phyloP scores from a whole-genome alignment of 225 moss, liverwort and hornwort genomes.

The Lunularia cruciata region DNA sequence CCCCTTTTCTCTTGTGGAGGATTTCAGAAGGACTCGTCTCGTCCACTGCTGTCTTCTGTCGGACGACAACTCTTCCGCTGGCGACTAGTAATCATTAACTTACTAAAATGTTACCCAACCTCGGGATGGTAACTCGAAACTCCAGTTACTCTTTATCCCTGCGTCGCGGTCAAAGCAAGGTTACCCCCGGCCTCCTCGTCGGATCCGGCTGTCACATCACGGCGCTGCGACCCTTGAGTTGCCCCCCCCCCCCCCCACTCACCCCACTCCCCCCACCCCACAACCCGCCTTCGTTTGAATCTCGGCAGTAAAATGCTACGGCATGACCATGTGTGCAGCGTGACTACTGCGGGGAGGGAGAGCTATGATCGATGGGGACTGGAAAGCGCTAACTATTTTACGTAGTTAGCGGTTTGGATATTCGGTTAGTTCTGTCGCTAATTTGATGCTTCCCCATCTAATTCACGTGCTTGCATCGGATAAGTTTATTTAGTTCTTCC shows the following conservation, averaged over 20 bases:
- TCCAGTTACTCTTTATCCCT: no score
- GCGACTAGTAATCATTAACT: constrained; percentile 22
- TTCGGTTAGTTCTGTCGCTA: background rate
- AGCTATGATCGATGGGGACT: no score
- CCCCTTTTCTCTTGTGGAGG: no score
- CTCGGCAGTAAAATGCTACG: background rate
- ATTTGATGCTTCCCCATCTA: background rate
- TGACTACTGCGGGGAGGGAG: background rate
- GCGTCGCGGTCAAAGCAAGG: background rate
- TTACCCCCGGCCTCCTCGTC: background rate
- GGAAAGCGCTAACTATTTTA: background rate
- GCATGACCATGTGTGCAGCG: background rate
- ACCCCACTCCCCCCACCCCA: background rate
- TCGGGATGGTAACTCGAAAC: background rate
- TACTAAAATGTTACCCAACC: background rate
- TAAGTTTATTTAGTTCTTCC: background rate
- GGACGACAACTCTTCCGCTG: constrained; percentile 13
- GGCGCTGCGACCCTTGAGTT: background rate
- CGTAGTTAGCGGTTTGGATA: background rate
- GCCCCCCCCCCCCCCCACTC: background rate
- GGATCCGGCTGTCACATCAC: background rate
- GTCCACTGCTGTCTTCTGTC: constrained; percentile 25
- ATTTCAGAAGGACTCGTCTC: background rate
- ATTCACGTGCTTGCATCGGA: constrained; percentile 4
- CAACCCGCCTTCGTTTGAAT: background rate